Base-by-base conservation (phyloP, 179 eudicot genomes). In the Beta macrorhiza region DNA sequence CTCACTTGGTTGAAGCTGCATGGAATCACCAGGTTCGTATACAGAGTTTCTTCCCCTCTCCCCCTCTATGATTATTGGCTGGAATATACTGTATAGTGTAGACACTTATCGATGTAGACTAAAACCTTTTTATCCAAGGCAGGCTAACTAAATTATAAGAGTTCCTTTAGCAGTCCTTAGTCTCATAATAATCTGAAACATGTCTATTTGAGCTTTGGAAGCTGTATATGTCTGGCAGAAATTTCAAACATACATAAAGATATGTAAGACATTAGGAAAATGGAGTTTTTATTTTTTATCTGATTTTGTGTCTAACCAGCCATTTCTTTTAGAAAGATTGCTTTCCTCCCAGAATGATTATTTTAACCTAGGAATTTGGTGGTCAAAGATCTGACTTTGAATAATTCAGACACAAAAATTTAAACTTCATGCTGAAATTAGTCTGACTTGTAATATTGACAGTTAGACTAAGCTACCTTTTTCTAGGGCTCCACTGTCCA, bases 1-100 rank as follows among this genome's bases (percentile, higher is more conserved):
- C 97, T 80, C 99, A 97, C 87, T 91, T 97, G 89, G 98, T 97
- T 85, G 98, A 94, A 89, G 99, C 99, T 71, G 99, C 99, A 77
- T 97, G 99, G 99, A 89, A 83, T 86, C 97, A 93, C 87, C 98
- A 97, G 98, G 99, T 94, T 80, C 76, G 80, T 79, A 67, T 51
- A 74, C 61, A 16, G 59, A 51, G 70, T 25, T 74, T 55, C 56
- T 25, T 29, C 29, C 67, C 64, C 51, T 42, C 67, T 3, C 45
- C 45, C n/a, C 45, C 5, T 5, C 7, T 7, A 7, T 58, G 69
- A 3, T 69, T 56, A 3, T 19, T 82, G 70, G 72, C 5, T 68
- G 7, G 68, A 67, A 64, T 69, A 77, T 73, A 74, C 49, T 15
- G 55, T 63, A 64, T n/a, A n/a, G 7, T 64, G 78, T 67, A 4